Base-by-base conservation (phyloP, 2,329 filamentous ascomycete species). In the Diaporthe caulivora region DNA sequence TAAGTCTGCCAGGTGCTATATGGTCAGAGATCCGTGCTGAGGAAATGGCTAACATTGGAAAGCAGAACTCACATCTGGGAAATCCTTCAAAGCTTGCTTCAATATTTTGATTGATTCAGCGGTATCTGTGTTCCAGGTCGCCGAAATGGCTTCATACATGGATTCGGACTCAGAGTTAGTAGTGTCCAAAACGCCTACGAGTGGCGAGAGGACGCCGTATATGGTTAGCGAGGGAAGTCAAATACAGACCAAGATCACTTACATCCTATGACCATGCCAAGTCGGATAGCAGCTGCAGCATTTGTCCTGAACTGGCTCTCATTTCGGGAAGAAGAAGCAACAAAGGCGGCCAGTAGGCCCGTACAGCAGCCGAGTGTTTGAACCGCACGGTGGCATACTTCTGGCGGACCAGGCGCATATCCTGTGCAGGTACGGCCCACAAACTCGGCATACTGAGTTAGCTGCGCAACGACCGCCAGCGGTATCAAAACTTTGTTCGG, bases 271-370 rank as follows among this genome's bases (percentile, higher is more conserved):
- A 84, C 74, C 78, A 84, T 79, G 0, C 79, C 84, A 2, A 87
- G 71, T 1, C 84, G 80, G 5, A 86, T 62, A 0, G 84, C 84
- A 0, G 77, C 79, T 2, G 83, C 80, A 0, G 81, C 83, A 71
- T 84, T 80, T 10, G 76, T 72, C 26, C 79, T 67, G 24, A 86
- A 77, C 1, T 84, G 77, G 0, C 71, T 57, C 1, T 70, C 58
- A 34, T 77, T 80, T 0, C 58, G 18, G n/a, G 81, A 77, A 72
- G 80, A 77, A 0, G 84, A 78, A 0, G 84, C 81, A 0, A 83
- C 82, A 21, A 82, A 74, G 8, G 85, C 82, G 64, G 76, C 81
- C 24, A 87, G 69, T 2, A 86, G 72, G 0, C 85, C 84, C 2
- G 81, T 82, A 47, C 85, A 86, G 69, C 86, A 81, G 1, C 85